Evolutionary conservation across 306 rosid species (phyloP).

Genomic region (Glycine tomentella): DNA sequence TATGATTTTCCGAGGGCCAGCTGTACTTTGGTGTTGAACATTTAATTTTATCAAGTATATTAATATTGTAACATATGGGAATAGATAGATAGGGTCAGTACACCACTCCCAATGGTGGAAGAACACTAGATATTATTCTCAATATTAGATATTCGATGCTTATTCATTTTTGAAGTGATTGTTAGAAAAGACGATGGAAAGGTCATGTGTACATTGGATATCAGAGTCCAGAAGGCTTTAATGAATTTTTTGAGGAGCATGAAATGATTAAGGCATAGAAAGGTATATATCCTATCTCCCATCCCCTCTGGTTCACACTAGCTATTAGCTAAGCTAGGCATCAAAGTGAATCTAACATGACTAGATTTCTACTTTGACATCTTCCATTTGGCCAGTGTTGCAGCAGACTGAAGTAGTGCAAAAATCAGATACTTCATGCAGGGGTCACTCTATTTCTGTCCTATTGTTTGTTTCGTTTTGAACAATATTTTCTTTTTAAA

Average conservation of each 20-base stretch:
- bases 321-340: too few species aligned
- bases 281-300: slow-evolving; percentile 7
- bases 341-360: background rate
- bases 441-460: too few species aligned
- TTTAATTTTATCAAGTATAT: background rate
- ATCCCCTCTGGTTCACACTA: slow-evolving; percentile 41
- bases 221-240: slow-evolving; percentile 19
- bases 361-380: slow-evolving; percentile 34
- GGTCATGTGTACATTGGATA: background rate
- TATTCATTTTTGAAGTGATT: slow-evolving; percentile 43
- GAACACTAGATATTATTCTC: slow-evolving; percentile 30
- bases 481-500: background rate
- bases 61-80: too few species aligned
- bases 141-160: slow-evolving; percentile 30
- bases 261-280: slow-evolving; percentile 45
- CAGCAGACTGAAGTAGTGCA: background rate
- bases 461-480: too few species aligned
- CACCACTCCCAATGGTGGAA: slow-evolving; percentile 40
- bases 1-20: slow-evolving; percentile 54
- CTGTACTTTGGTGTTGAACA: slow-evolving; percentile 41
- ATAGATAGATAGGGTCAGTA: slow-evolving; percentile 21
- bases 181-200: slow-evolving; percentile 42
- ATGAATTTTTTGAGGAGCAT: slow-evolving; percentile 36
- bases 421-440: background rate
- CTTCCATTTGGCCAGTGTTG: slow-evolving; percentile 22